Conservation (phyloP, 2,329 filamentous ascomycete genomes). For the Monosporascus sp. region DNA sequence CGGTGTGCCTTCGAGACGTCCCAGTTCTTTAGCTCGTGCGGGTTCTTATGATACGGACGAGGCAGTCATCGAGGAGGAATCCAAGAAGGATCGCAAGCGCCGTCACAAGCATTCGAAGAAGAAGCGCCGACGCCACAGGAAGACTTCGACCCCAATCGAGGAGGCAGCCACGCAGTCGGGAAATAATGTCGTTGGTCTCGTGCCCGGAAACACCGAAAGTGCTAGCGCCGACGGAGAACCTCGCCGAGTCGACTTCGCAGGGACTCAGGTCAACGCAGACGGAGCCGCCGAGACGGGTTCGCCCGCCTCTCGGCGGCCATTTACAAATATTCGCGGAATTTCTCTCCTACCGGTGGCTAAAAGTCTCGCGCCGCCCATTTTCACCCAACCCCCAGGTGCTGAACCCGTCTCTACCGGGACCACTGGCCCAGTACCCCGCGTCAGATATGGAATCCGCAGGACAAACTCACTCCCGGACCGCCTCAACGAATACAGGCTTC, state of each 20-base stretch:
- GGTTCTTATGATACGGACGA: slow-evolving; percentile 39
- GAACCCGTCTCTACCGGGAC: slow-evolving; percentile 22
- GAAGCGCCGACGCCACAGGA: slow-evolving; percentile 33
- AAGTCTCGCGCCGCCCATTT: slow-evolving; percentile 67
- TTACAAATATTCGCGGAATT: slow-evolving; percentile 52
- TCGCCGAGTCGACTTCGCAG: slow-evolving; percentile 55
- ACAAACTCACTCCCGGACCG: slow-evolving; percentile 71
- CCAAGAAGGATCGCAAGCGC: slow-evolving; percentile 32
- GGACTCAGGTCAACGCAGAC: slow-evolving; percentile 18
- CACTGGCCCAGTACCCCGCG: slow-evolving; percentile 47
- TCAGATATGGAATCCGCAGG: slow-evolving; percentile 62
- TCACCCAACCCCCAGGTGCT: slow-evolving; percentile 42
- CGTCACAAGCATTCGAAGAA: slow-evolving; percentile 38
- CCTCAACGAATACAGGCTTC: slow-evolving; percentile 43
- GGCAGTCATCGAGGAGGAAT: slow-evolving; percentile 37
- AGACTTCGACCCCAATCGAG: slow-evolving; percentile 11
- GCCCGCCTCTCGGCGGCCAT: slow-evolving; percentile 36
- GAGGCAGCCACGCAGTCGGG: slow-evolving; percentile 13
- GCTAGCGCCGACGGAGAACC: slow-evolving; percentile 34
- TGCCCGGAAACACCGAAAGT: slow-evolving; percentile 12
- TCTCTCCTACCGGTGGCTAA: slow-evolving; percentile 60
- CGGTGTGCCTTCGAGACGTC: slow-evolving; percentile 33
- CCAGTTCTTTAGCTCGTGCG: slow-evolving; percentile 28
- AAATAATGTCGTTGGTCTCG: slow-evolving; percentile 27
- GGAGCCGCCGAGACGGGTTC: slow-evolving; percentile 21